These are phyloP conservation scores for Solanum chacoense DNA, from an alignment of 305 asterid species.

Conservation along the genomic window DNA sequence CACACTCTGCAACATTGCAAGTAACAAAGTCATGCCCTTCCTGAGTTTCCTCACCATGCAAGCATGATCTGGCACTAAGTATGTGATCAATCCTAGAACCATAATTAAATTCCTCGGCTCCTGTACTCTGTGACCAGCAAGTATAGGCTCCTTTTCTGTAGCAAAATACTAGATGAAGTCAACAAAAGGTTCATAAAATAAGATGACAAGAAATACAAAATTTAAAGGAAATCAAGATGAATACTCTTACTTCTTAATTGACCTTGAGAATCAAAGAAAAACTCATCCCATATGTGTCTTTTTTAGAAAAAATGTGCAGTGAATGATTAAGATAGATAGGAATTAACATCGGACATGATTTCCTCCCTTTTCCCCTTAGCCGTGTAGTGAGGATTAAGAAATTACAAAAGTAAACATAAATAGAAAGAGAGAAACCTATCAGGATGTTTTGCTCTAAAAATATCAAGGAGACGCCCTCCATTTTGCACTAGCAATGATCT, in stretches of 20 bases:
- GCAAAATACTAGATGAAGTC: conserved; percentile 6
- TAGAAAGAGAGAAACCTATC: conserved; percentile 47
- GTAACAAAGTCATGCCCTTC: conserved; percentile 46
- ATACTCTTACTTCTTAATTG: background rate
- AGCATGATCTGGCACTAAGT: conserved; percentile 77
- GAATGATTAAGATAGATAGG: background rate
- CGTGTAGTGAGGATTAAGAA: background rate
- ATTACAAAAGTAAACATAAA: background rate
- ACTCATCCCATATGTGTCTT: background rate
- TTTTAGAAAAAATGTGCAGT: background rate
- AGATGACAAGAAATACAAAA: background rate
- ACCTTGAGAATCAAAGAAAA: background rate
- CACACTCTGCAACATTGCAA: conserved; percentile 88
- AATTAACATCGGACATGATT: background rate
- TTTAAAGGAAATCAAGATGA: background rate
- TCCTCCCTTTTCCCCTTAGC: background rate
- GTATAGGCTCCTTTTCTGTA: conserved; percentile 76
- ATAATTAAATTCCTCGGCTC: conserved; percentile 89
- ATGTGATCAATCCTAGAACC: conserved; percentile 96
- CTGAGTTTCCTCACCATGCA: conserved; percentile 45
- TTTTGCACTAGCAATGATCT: conserved; percentile 65
- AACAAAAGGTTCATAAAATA: background rate
- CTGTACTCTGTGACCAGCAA: conserved; percentile 90
- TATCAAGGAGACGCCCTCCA: conserved; percentile 64
- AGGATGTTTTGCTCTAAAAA: conserved; percentile 74